phyloP scores from a whole-genome alignment of 805 yeast genomes.

The Starmerella cellae region DNA sequence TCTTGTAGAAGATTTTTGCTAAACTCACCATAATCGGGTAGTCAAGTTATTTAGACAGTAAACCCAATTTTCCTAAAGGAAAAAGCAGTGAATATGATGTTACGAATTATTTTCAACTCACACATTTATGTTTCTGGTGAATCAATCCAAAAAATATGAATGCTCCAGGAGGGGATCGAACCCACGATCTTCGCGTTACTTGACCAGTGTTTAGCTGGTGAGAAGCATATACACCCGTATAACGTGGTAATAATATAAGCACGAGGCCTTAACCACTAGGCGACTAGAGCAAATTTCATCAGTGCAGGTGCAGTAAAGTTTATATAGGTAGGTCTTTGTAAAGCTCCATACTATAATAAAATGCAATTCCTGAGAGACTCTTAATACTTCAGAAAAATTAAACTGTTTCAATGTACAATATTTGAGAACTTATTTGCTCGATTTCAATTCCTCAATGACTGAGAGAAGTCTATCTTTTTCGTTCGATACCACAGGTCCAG shows the following conservation, averaged over 20 bases:
- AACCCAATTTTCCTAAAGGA: too few relatives aligned
- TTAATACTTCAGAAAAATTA: too few relatives aligned
- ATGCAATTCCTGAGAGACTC: too few relatives aligned
- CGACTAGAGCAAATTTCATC: slow-evolving; percentile 19
- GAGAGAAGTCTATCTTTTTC: slow-evolving; percentile 32
- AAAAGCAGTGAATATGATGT: too few relatives aligned
- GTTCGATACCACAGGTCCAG: slow-evolving; percentile 62
- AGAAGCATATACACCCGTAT: slow-evolving; percentile 40
- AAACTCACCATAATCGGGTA: too few relatives aligned
- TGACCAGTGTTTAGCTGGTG: slow-evolving; percentile 27
- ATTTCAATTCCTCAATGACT: neutral
- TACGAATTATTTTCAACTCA: too few relatives aligned
- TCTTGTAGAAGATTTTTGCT: too few relatives aligned
- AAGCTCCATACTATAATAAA: neutral
- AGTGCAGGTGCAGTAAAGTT: neutral
- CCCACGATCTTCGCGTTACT: slow-evolving; percentile 53
- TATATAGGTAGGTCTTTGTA: neutral
- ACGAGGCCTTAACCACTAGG: slow-evolving; percentile 44
- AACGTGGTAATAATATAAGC: slow-evolving; percentile 44
- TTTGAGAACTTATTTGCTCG: too few relatives aligned
- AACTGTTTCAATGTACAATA: too few relatives aligned
- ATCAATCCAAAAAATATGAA: slow-evolving; percentile 19
- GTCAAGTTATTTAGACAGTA: too few relatives aligned
- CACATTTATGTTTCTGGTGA: neutral
- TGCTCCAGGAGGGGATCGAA: slow-evolving; percentile 39